Base-by-base conservation (phyloP, 2,329 filamentous ascomycete genomes). In the Gliomastix tumulicola region DNA sequence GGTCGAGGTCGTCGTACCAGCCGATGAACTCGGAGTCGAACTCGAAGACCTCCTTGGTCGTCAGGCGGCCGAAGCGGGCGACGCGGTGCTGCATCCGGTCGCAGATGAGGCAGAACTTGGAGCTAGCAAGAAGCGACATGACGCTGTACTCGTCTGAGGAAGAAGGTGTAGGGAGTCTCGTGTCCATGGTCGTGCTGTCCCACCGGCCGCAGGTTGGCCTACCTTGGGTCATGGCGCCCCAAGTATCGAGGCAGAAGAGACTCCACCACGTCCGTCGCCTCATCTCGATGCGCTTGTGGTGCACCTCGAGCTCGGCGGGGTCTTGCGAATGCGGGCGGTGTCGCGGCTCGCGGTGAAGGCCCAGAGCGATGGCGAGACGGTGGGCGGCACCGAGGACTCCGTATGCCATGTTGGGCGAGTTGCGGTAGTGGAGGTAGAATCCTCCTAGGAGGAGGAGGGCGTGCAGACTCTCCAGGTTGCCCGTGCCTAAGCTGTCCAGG, bases 381-480 rank as follows among this genome's bases (percentile, higher is more conserved):
- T 86, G 68, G 4, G 81, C 78, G 4, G 81, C 82, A 15, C 83
- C 83, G 49, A 84, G 74, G 9, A 88, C 67, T 18, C 81, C 77
- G 51, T 85, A 84, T 13, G 82, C 84, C 65, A 87, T 82, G 50
- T 87, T 87, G 3, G 83, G 83, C 16, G 82, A 71, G 58, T 86
- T 86, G 48, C 84, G 76, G 50, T 88, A 88, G 56, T 88, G 84
- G 38, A 87, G 73, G 53, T 88, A 88, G 60, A 79, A 84, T 20
- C 84, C 84, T 28, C 82, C 82, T 48, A 87, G 77, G 19, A 88
- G 67, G 4, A 77, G 76, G 13, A 88, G 58, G 2, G 83, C 79
- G 51, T 88, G 83, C 4, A 88, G 69, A 0, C 76, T 82, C 54
- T 88, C 82, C n/a, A 88, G 78, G 31, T 80, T 79, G 47, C 78